phyloP scores from a whole-genome alignment of 306 rosid genomes.

The Biancaea sappan region DNA sequence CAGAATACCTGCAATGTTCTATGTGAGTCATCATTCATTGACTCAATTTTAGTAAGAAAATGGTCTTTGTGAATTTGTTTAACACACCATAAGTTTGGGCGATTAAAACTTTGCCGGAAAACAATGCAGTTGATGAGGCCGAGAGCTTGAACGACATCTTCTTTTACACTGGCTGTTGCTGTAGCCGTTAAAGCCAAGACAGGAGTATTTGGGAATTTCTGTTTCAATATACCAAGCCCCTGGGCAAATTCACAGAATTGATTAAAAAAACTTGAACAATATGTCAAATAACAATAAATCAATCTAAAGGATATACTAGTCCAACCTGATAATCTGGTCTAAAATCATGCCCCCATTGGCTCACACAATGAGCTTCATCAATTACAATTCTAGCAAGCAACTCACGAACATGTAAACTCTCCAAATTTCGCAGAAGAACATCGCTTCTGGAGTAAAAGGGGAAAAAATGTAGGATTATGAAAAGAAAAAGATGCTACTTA shows the following conservation, averaged over 20 bases:
- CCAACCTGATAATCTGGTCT: constrained; percentile 98
- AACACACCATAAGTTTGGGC: constrained; percentile 81
- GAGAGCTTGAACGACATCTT: constrained; percentile 98
- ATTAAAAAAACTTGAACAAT: constrained; percentile 26
- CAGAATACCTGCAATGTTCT: constrained; percentile 72
- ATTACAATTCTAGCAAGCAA: constrained; percentile 94
- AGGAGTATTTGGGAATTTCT: constrained; percentile 90
- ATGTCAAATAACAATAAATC: neutral
- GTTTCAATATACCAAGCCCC: constrained; percentile 98
- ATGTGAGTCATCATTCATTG: constrained; percentile 30
- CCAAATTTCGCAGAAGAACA: constrained; percentile 77
- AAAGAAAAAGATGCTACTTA: constrained; percentile 25
- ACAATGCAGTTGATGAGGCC: constrained; percentile 90
- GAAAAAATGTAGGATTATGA: constrained; percentile 24
- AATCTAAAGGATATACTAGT: constrained; percentile 30
- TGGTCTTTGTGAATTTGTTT: constrained; percentile 33
- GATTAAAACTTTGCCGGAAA: constrained; percentile 98
- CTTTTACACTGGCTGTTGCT: constrained; percentile 98
- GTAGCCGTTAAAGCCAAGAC: constrained; percentile 98
- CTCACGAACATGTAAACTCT: constrained; percentile 77
- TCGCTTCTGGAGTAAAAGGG: constrained; percentile 83
- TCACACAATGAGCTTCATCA: constrained; percentile 99
- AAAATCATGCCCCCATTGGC: constrained; percentile 99
- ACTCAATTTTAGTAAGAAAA: constrained; percentile 18
- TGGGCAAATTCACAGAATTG: constrained; percentile 42